These are phyloP conservation scores for Kodamaea fungicola DNA, from an alignment of 1,139 yeast species.

Conservation along the genomic window DNA sequence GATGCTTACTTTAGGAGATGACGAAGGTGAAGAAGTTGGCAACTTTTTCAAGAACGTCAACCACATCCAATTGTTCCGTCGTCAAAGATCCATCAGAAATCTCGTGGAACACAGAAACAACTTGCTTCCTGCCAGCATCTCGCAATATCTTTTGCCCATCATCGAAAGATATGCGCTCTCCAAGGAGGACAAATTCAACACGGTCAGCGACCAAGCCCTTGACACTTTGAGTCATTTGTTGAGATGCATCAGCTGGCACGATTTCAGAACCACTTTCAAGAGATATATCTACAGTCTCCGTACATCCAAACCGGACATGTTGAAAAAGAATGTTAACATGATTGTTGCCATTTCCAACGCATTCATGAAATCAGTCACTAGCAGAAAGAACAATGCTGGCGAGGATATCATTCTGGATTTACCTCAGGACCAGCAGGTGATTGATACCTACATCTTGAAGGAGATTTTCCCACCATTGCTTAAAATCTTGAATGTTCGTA, in stretches of 20 bases:
- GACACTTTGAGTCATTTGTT: constrained; percentile 59
- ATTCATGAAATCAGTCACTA: constrained; percentile 23
- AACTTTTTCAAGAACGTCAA: constrained; percentile 77
- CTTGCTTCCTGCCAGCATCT: constrained; percentile 56
- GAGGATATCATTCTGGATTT: constrained; percentile 16
- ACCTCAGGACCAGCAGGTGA: constrained; percentile 36
- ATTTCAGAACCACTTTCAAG: constrained; percentile 69
- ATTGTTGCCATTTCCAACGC: constrained; percentile 64
- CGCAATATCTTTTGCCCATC: constrained; percentile 81
- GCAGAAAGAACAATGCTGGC: neutral
- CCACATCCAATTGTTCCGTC: constrained; percentile 83
- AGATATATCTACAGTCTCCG: constrained; percentile 62
- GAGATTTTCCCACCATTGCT: constrained; percentile 65
- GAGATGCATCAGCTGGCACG: constrained; percentile 68
- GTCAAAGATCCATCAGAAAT: constrained; percentile 76
- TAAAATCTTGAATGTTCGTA: constrained; percentile 56
- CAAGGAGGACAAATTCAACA: constrained; percentile 61
- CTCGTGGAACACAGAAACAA: constrained; percentile 38
- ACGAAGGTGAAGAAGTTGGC: constrained; percentile 75
- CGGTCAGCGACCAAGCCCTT: constrained; percentile 72
- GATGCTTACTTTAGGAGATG: constrained; percentile 39
- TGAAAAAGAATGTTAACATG: constrained; percentile 60
- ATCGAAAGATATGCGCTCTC: constrained; percentile 70
- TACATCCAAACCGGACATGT: constrained; percentile 43
- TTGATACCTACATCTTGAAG: constrained; percentile 51